These are phyloP conservation scores for Euphorbia tirucalli DNA, from an alignment of 345 rosid species.

Conservation along the genomic window DNA sequence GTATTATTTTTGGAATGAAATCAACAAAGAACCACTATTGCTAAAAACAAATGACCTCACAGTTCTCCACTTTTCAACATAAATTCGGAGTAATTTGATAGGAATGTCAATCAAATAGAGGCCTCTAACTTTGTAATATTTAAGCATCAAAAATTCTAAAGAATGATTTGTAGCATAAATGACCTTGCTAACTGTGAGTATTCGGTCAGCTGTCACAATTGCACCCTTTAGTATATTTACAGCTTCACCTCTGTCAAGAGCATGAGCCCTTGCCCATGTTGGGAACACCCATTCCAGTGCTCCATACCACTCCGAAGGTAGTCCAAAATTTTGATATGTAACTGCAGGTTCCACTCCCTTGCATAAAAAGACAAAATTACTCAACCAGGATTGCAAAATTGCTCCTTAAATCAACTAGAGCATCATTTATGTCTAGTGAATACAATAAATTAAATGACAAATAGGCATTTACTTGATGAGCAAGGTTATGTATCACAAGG, in stretches of 20 bases:
- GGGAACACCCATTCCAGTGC: slow-evolving; percentile 97
- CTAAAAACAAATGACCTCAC: neutral
- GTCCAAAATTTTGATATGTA: slow-evolving; percentile 64
- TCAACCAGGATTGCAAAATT: slow-evolving; percentile 9
- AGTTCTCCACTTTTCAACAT: neutral
- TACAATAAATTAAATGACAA: neutral
- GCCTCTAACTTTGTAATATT: neutral
- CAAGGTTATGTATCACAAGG: slow-evolving; percentile 86
- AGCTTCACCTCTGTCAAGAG: slow-evolving; percentile 98
- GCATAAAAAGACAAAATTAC: slow-evolving; percentile 12
- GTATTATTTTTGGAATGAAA: neutral
- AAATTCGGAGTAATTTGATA: neutral
- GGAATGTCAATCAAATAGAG: slow-evolving; percentile 7
- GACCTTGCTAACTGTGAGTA: slow-evolving; percentile 95
- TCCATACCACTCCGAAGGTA: slow-evolving; percentile 86
- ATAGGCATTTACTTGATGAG: slow-evolving; percentile 70
- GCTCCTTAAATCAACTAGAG: neutral
- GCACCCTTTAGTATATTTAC: slow-evolving; percentile 97
- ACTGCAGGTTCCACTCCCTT: slow-evolving; percentile 96
- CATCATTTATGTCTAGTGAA: neutral
- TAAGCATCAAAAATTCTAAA: slow-evolving; percentile 2
- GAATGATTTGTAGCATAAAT: slow-evolving; percentile 15
- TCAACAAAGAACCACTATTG: neutral
- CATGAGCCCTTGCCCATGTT: slow-evolving; percentile 96
- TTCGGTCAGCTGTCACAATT: slow-evolving; percentile 83